Conservation (phyloP, 768 basidiomycete species). For the Russula sp. region DNA sequence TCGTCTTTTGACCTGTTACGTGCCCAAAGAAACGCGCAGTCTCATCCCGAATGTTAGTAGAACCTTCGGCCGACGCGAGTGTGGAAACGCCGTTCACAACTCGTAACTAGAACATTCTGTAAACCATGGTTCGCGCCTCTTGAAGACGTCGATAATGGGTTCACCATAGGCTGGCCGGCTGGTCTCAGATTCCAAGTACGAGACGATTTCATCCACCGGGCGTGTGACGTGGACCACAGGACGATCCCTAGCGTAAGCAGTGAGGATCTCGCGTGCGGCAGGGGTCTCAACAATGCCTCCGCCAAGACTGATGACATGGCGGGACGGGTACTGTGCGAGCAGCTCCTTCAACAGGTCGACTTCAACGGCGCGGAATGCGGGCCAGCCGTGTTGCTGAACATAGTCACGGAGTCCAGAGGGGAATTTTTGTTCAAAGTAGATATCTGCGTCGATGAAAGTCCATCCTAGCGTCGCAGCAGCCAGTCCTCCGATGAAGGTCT, state of each 20-base stretch:
- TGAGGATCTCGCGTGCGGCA: constrained; percentile 67
- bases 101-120: constrained; percentile 75
- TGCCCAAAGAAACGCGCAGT: constrained; percentile 85
- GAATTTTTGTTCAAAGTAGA: constrained; percentile 64
- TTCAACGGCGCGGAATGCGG: constrained; percentile 84
- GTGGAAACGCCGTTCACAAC: constrained; percentile 66
- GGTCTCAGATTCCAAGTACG: constrained; percentile 73
- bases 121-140: constrained; percentile 84
- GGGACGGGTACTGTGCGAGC: constrained; percentile 50
- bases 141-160: constrained; percentile 77
- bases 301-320: constrained; percentile 84
- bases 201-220: constrained; percentile 74
- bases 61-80: constrained; percentile 26
- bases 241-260: constrained; percentile 59
- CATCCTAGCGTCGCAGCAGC: constrained; percentile 75
- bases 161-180: constrained; percentile 88
- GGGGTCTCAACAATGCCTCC: constrained; percentile 92
- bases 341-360: constrained; percentile 64
- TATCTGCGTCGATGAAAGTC: constrained; percentile 82
- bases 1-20: constrained; percentile 69
- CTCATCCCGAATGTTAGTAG: constrained; percentile 47
- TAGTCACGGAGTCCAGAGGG: constrained; percentile 64
- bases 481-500: constrained; percentile 80
- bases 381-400: constrained; percentile 86
- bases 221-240: constrained; percentile 84